Evolutionary conservation across 176 grass and related monocot genomes (phyloP).

Genomic region (Musa beccarii): DNA sequence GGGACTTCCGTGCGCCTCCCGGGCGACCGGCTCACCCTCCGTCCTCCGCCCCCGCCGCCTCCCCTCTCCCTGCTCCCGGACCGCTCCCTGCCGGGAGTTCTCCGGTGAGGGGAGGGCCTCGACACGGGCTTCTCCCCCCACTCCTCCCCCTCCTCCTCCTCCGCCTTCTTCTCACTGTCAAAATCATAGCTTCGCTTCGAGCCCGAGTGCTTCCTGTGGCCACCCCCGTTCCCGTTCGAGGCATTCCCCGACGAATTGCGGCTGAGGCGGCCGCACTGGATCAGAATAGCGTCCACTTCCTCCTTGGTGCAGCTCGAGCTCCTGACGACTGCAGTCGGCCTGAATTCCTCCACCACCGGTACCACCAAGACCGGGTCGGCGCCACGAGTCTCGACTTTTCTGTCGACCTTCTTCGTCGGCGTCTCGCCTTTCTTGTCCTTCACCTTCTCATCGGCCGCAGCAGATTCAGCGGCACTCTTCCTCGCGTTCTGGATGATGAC

Average conservation of each 20-base stretch:
- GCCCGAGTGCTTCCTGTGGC: constrained; percentile 43
- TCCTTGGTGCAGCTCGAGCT: constrained; percentile 86
- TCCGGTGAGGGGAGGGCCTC: constrained; percentile 59
- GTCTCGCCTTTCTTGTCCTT: constrained; percentile 15
- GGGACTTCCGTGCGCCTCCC: constrained; percentile 36
- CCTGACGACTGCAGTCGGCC: constrained; percentile 31
- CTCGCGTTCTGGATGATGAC: constrained; percentile 49
- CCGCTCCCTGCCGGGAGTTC: constrained; percentile 63
- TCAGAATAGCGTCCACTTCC: constrained; percentile 83
- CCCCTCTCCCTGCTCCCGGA: constrained; percentile 59
- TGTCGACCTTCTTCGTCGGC: constrained; percentile 22
- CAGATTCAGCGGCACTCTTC: background rate
- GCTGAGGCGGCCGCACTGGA: constrained; percentile 94
- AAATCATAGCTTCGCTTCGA: constrained; percentile 94
- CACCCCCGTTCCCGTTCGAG: constrained; percentile 30
- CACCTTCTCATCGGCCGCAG: constrained; percentile 1
- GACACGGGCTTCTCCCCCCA: constrained; percentile 29
- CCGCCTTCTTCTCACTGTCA: constrained; percentile 51
- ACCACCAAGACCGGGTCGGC: background rate
- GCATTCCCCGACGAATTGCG: constrained; percentile 70
- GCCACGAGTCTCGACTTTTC: constrained; percentile 3
- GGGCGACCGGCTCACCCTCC: constrained; percentile 63
- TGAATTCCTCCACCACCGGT: constrained; percentile 20
- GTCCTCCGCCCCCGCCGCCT: constrained; percentile 28
- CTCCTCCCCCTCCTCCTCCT: constrained; percentile 13